Percentiles rank a stretch among this genome's conserved stretches.
Evolutionary conservation across 805 yeast genomes (phyloP).

Genomic region (Saccharomyces paradoxus): DNA sequence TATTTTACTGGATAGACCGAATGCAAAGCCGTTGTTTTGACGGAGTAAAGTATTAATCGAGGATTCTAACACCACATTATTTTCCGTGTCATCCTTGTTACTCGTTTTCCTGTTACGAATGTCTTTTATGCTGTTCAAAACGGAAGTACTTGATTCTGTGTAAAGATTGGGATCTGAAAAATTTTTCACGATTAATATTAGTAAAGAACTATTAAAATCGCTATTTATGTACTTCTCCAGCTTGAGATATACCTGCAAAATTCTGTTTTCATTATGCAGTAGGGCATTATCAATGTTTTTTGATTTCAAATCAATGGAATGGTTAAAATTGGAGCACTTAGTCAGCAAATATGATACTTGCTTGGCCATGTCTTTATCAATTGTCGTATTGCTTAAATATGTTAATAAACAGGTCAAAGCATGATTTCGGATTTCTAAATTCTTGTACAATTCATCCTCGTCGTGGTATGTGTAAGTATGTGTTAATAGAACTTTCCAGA

Average conservation of each 20-base stretch:
- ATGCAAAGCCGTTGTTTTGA: slow-evolving; percentile 37
- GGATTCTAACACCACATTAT: slow-evolving; percentile 11
- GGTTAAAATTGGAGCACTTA: slow-evolving; percentile 31
- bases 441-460: slow-evolving; percentile 33
- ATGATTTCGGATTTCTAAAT: slow-evolving; percentile 46
- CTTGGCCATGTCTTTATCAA: slow-evolving; percentile 37
- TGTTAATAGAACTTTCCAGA: slow-evolving; percentile 57
- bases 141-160: slow-evolving; percentile 12
- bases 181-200: slow-evolving; percentile 34
- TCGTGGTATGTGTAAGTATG: slow-evolving; percentile 38
- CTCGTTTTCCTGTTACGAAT: slow-evolving; percentile 14
- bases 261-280: slow-evolving; percentile 35
- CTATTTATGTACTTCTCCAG: slow-evolving; percentile 27
- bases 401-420: slow-evolving; percentile 51
- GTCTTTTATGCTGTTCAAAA: slow-evolving; percentile 7
- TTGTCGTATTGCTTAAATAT: slow-evolving; percentile 36
- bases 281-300: slow-evolving; percentile 26
- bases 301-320: slow-evolving; percentile 23
- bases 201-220: slow-evolving; percentile 36
- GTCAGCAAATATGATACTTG: slow-evolving; percentile 44
- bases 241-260: slow-evolving; percentile 38
- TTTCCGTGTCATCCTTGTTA: slow-evolving; percentile 10
- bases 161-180: slow-evolving; percentile 40
- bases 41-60: slow-evolving; percentile 19
- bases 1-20: slow-evolving; percentile 48